These are phyloP conservation scores for Hevea brasiliensis DNA, from an alignment of 345 rosid species.

Conservation along the genomic window DNA sequence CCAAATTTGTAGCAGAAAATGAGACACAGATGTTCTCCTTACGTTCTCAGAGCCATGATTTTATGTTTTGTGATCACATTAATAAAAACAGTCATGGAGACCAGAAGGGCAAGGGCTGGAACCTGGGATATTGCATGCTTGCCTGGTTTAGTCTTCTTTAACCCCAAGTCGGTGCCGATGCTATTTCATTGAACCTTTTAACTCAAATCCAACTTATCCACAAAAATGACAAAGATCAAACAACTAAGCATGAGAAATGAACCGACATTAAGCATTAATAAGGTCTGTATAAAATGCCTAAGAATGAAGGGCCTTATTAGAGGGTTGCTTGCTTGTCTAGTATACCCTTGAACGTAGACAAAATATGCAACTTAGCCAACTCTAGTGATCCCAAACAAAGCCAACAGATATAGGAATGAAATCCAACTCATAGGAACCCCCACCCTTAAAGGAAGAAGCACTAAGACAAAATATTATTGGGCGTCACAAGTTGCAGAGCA, in stretches of 20 bases:
- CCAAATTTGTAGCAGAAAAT: too few species aligned
- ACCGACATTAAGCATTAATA: too few species aligned
- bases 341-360: neutral
- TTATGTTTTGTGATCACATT: conserved; percentile 7
- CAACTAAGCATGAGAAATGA: too few species aligned
- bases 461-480: conserved; percentile 6
- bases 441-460: neutral
- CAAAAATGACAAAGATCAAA: too few species aligned
- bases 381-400: conserved; percentile 21
- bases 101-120: conserved; percentile 27
- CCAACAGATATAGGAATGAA: conserved; percentile 10
- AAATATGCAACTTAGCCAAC: conserved; percentile 9
- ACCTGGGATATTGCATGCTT: too few species aligned
- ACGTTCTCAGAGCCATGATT: neutral
- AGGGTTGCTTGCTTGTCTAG: too few species aligned
- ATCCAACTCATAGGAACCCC: conserved; percentile 10
- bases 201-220: too few species aligned
- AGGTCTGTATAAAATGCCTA: too few species aligned
- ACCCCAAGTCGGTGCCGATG: conserved; percentile 40
- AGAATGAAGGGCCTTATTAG: too few species aligned
- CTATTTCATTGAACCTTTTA: too few species aligned
- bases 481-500: conserved; percentile 11
- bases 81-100: conserved; percentile 23
- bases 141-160: too few species aligned
- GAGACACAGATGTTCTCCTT: neutral